Base-by-base conservation (phyloP, 768 basidiomycete species). In the Mycena maculata region DNA sequence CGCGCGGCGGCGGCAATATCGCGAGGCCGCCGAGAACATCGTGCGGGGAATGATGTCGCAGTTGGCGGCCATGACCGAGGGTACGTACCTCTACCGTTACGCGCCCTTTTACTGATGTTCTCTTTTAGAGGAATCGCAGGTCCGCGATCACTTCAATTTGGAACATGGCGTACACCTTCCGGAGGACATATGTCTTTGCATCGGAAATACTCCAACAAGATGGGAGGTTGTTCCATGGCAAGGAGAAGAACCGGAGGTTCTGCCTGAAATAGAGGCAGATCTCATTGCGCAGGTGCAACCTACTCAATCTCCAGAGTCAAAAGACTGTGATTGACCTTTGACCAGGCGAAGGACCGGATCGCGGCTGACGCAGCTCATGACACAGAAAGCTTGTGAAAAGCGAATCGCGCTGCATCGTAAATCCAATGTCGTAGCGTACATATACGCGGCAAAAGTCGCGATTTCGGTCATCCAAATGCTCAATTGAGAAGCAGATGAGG, bases 131-230 rank as follows among this genome's bases (percentile, higher is more conserved):
- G 94, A 95, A 76, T 83, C 84, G 23, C 81, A 83, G 62, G 76
- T 86, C 15, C 86, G 94, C 39, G 84, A 85, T 50, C 84, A 83
- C 36, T 95, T 95, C 76, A 92, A 93, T 67, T 82, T 82, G 4
- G 89, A 90, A 49, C 88, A 94, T 54, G 93, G 92, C 0, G 83
- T 83, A 15, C 86, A 91, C 75, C 84, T 95, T 2, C 93, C 93
- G 0, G 86, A 90, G 68, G 94, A 95, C 70, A 84, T 95, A 41
- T 95, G 94, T 74, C 79, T 94, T 18, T 92, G 86, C 65, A 88
- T 94, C 57, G 87, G 86, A 69, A 92, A 94, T 74, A 77, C 85
- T 12, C 93, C 93, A 12, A 93, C 92, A 39, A 84, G 83, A 57
- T 93, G 90, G 89, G 86, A 90, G 65, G 83, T 93, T 15, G 74